A percentile compares a stretch with the other conserved stretches of the same genome.
Evolutionary conservation across 2,329 filamentous ascomycete species (phyloP).

Genomic region (Canariomyces notabilis): DNA sequence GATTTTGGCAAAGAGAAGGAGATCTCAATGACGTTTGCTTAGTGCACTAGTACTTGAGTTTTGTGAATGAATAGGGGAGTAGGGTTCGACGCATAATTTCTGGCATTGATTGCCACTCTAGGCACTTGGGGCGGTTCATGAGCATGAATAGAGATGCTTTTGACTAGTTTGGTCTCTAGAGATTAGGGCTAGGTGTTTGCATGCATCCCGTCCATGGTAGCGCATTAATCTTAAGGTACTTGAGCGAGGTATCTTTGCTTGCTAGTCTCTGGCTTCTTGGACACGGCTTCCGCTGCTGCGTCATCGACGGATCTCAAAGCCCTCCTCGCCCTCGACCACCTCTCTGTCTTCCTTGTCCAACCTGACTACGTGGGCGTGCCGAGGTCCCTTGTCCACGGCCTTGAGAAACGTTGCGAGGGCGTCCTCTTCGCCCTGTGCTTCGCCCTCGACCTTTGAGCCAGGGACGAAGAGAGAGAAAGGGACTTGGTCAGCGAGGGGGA

Average conservation of each 20-base stretch:
- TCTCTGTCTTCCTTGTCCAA: constrained; percentile 66
- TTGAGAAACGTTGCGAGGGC: constrained; percentile 65
- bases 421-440: constrained; percentile 71
- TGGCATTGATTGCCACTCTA: too few species aligned
- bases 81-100: too few species aligned
- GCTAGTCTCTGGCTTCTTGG: too few species aligned
- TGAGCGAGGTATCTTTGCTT: too few species aligned
- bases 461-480: neutral
- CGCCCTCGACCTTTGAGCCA: constrained; percentile 80
- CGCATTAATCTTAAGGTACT: too few species aligned
- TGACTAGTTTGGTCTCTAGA: too few species aligned
- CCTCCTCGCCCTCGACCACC: constrained; percentile 59
- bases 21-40: constrained; percentile 79
- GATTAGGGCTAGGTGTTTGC: too few species aligned
- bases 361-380: constrained; percentile 65
- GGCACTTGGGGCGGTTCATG: too few species aligned
- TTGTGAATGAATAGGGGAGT: neutral
- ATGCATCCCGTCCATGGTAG: too few species aligned
- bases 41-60: neutral
- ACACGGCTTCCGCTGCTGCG: neutral
- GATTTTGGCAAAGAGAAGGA: constrained; percentile 69
- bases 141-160: too few species aligned
- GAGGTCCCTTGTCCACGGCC: constrained; percentile 70
- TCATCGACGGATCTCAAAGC: constrained; percentile 53
- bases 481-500: too few species aligned